These are phyloP conservation scores for Leccinum pellstonianum DNA, from an alignment of 768 basidiomycete species.

Conservation along the genomic window DNA sequence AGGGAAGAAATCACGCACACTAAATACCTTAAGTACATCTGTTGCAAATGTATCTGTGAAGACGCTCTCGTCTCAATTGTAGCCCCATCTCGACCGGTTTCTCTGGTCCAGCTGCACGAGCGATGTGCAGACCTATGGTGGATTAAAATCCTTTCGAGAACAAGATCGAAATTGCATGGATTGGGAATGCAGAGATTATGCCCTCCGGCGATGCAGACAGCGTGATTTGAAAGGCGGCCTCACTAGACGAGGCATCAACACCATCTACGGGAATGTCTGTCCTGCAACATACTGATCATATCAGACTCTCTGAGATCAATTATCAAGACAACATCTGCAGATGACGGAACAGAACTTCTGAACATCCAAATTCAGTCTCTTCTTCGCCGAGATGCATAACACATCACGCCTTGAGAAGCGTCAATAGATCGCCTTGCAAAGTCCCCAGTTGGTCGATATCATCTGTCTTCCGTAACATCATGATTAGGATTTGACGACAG, in stretches of 20 bases:
- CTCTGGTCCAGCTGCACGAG: conserved; percentile 31
- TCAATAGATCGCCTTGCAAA: too few species aligned
- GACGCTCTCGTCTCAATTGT: conserved; percentile 44
- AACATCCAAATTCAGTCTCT: too few species aligned
- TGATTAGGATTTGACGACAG: neutral
- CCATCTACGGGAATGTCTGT: conserved; percentile 1
- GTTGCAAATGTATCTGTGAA: conserved; percentile 60
- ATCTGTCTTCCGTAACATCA: conserved; percentile 7
- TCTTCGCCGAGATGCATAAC: too few species aligned
- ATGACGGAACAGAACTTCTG: conserved; percentile 71
- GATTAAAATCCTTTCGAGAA: too few species aligned
- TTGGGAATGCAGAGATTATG: conserved; percentile 39
- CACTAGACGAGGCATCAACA: conserved; percentile 44
- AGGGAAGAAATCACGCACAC: conserved; percentile 40
- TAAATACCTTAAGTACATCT: conserved; percentile 46
- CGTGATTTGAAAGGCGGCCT: conserved; percentile 72
- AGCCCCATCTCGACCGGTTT: conserved; percentile 21
- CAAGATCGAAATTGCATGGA: too few species aligned
- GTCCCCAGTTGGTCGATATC: conserved; percentile 17
- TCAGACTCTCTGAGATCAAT: conserved; percentile 64
- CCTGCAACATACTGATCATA: conserved; percentile 55
- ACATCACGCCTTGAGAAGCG: too few species aligned
- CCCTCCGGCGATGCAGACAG: conserved; percentile 52
- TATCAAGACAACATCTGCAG: conserved; percentile 51
- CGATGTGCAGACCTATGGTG: too few species aligned